Conservation (phyloP, 1,139 yeast genomes). For the Groenewaldozyma sp. region DNA sequence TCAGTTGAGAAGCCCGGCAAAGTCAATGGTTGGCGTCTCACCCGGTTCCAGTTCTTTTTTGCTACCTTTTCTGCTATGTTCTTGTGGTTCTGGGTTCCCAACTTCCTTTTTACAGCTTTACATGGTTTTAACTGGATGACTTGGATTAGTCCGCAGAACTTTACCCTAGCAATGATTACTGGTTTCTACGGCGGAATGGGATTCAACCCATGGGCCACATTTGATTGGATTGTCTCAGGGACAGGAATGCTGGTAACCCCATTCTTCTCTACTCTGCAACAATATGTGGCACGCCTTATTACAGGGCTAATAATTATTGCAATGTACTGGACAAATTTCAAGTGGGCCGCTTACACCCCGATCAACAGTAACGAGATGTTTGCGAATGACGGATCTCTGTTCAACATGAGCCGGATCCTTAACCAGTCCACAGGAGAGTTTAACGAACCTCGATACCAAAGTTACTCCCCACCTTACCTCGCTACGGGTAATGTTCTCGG, state of each 20-base stretch:
- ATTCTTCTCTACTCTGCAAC: conserved; percentile 37
- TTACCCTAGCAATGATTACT: conserved; percentile 45
- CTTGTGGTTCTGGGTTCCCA: conserved; percentile 50
- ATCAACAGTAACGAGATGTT: conserved; percentile 40
- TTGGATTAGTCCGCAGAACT: conserved; percentile 50
- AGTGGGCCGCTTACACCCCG: conserved; percentile 44
- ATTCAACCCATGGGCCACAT: conserved; percentile 42
- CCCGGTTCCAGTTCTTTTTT: conserved; percentile 40
- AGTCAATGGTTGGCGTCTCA: conserved; percentile 45
- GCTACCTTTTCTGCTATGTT: conserved; percentile 33
- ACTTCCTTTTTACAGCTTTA: conserved; percentile 40
- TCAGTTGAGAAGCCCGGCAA: conserved; percentile 24
- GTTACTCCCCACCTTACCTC: conserved; percentile 38
- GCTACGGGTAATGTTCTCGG: conserved; percentile 31
- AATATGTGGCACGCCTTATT: conserved; percentile 34
- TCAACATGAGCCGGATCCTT: conserved; percentile 35
- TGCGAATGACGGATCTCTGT: conserved; percentile 39
- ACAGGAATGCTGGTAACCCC: conserved; percentile 32
- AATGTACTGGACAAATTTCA: conserved; percentile 43
- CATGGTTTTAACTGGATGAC: conserved; percentile 52
- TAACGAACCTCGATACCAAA: conserved; percentile 22
- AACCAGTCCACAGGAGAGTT: conserved; percentile 28
- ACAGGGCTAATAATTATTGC: conserved; percentile 33
- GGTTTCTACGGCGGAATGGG: conserved; percentile 49
- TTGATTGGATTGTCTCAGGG: conserved; percentile 42